A percentile compares a stretch with the other conserved stretches of the same genome.
Evolutionary conservation across 768 basidiomycete genomes (phyloP).

Genomic region (Podaxis carcinomalis): DNA sequence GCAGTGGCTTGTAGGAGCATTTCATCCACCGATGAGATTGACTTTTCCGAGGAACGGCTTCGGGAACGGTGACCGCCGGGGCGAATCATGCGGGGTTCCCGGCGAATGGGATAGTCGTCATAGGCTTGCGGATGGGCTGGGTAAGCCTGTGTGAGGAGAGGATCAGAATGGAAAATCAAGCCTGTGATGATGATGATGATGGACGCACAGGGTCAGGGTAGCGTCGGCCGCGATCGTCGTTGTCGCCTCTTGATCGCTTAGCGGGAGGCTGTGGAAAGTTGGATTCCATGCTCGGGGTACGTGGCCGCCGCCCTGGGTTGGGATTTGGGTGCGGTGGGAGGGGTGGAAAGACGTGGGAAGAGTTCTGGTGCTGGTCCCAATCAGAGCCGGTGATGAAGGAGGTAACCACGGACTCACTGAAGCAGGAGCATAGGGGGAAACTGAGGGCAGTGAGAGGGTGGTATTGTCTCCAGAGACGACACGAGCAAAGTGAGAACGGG

Average conservation of each 20-base stretch:
- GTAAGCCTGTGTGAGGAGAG: conserved; percentile 6
- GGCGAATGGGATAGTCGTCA: conserved; percentile 9
- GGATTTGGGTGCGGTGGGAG: conserved; percentile 37
- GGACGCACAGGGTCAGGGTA: conserved; percentile 28
- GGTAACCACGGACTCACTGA: conserved; percentile 1
- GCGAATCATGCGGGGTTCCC: conserved; percentile 11
- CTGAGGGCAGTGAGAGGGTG: conserved; percentile 28
- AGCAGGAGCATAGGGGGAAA: conserved; percentile 22
- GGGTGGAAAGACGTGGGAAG: conserved; percentile 26
- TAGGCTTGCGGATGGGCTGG: conserved; percentile 9
- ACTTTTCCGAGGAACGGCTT: conserved; percentile 31
- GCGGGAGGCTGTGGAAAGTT: conserved; percentile 32
- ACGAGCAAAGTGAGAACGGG: conserved; percentile 41
- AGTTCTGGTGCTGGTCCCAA: conserved; percentile 15
- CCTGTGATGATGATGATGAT: not conserved
- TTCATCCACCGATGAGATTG: conserved; percentile 37
- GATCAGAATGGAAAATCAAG: not conserved
- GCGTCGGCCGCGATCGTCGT: conserved; percentile 18
- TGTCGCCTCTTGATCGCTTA: conserved; percentile 14
- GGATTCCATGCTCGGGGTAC: conserved; percentile 34
- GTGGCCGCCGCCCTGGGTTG: conserved; percentile 24
- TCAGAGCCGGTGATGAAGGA: not conserved
- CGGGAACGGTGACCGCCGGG: conserved; percentile 25
- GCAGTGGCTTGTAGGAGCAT: conserved; percentile 38
- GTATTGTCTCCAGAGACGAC: conserved; percentile 42